Evolutionary conservation across 75 land plant genomes (phyloP), one percentile per base, ranked within the genome.

Genomic region (Ceratopteris richardii): DNA sequence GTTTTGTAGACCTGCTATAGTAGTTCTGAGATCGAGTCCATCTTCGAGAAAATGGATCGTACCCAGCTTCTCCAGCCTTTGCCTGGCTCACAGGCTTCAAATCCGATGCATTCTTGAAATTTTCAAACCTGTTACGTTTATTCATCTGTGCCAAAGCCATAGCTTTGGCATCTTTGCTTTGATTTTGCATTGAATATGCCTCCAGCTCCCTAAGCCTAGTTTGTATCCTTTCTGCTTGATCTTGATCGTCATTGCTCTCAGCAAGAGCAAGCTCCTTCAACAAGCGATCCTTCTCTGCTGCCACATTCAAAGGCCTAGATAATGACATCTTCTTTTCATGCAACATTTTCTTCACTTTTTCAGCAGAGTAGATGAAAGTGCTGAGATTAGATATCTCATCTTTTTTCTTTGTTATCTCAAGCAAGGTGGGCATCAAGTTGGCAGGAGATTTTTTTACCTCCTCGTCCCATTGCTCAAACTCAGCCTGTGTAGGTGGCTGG

Each of bases 1-100:
- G 64, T 26, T 55, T 77, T 16, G 26, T 72, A 10, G 43, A 71
- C 60, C 77, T 67, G 25, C 80, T 80, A 46, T 80, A 92, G 56
- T 91, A 92, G 62, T 92, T 92, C 44, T 78, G 83, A 5, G 88
- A 84, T 21, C 88, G 75, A 13, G 97, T 92, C 97, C 97, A 92
- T 42, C 97, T 80, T 59, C 93, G 83, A 0, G 97, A 87, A 52
- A 92, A 92, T 1, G 97, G 97, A 65, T 92, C 97, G 69, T 92
- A 92, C 22, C 93, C 93, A 20, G 88, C 97, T 61, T 92, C 93
- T 0, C 97, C 97, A 17, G 84, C 90, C 67, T 87, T 87, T 22
- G 89, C 69, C 31, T 66, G 48, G 0, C 87, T 91, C 13, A 74
- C 74, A 20, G 83, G 83, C 69, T 83, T 91, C 66, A 72, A 0